phyloP scores from a whole-genome alignment of 345 rosid genomes.

The Gossypium rotundifolium region DNA sequence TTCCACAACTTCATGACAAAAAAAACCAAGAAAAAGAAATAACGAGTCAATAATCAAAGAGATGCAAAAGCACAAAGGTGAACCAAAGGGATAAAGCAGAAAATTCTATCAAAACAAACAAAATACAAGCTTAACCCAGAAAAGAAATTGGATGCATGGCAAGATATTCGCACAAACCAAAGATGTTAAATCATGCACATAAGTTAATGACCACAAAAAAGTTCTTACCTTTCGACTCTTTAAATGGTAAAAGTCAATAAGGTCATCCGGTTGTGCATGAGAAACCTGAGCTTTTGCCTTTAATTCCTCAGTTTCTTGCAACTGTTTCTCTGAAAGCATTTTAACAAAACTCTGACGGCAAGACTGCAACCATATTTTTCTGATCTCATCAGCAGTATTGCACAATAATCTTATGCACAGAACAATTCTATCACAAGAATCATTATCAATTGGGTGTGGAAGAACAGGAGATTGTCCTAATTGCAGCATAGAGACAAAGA shows the following conservation, averaged over 20 bases:
- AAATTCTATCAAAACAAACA: not conserved
- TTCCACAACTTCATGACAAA: not conserved
- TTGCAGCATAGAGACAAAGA: slow-evolving; percentile 87
- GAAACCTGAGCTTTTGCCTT: slow-evolving; percentile 93
- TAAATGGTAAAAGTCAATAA: slow-evolving; percentile 92
- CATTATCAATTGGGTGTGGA: slow-evolving; percentile 93
- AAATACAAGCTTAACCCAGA: not conserved
- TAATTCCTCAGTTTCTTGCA: slow-evolving; percentile 73
- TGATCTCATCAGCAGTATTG: slow-evolving; percentile 74
- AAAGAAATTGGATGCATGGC: not conserved
- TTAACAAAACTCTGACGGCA: slow-evolving; percentile 89
- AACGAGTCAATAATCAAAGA: not conserved
- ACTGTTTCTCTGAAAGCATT: slow-evolving; percentile 93
- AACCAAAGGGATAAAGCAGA: not conserved
- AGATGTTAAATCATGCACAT: not conserved
- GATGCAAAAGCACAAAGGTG: not conserved
- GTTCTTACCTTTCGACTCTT: slow-evolving; percentile 86
- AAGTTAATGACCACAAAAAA: not conserved
- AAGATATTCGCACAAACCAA: not conserved
- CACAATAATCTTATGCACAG: slow-evolving; percentile 77
- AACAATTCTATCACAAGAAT: slow-evolving; percentile 78
- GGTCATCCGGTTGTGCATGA: slow-evolving; percentile 96
- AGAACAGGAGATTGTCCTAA: slow-evolving; percentile 84
- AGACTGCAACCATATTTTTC: slow-evolving; percentile 83
- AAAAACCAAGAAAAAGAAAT: not conserved